phyloP scores from a whole-genome alignment of 768 basidiomycete species.

The Mycena alexandri region DNA sequence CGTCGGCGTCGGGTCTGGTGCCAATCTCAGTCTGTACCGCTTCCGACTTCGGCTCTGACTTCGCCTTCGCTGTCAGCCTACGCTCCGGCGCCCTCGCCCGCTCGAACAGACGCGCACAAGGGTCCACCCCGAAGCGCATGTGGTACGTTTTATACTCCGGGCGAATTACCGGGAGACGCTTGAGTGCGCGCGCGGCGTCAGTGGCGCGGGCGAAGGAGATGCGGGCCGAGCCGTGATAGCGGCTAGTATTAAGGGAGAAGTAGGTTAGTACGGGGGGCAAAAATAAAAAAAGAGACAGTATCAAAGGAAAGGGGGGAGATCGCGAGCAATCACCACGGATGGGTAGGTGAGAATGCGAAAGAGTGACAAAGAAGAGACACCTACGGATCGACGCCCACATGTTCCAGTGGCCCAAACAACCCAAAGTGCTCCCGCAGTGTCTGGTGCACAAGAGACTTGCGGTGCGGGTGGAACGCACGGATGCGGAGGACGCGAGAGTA shows the following conservation, averaged over 20 bases:
- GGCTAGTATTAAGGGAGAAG: too few relatives aligned
- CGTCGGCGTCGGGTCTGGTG: too few relatives aligned
- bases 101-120: background rate
- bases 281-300: background rate
- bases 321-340: too few relatives aligned
- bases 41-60: too few relatives aligned
- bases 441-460: background rate
- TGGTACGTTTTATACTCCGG: background rate
- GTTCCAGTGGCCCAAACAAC: background rate
- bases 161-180: background rate
- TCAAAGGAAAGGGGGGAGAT: background rate
- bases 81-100: too few relatives aligned
- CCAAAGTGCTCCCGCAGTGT: slow-evolving; percentile 4
- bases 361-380: background rate
- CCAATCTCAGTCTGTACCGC: too few relatives aligned
- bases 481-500: slow-evolving; percentile 13
- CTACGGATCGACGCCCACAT: background rate
- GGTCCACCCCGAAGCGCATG: background rate
- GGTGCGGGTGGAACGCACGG: background rate
- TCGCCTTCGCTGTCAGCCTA: too few relatives aligned
- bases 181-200: slow-evolving; percentile 3
- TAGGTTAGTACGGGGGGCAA: background rate
- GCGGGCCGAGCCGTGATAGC: background rate
- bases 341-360: too few relatives aligned
- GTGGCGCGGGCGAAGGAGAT: slow-evolving; percentile 20